Evolutionary conservation across 768 basidiomycete species (phyloP), one percentile per base, ranked within the genome.

Genomic region (Collybia sordida): DNA sequence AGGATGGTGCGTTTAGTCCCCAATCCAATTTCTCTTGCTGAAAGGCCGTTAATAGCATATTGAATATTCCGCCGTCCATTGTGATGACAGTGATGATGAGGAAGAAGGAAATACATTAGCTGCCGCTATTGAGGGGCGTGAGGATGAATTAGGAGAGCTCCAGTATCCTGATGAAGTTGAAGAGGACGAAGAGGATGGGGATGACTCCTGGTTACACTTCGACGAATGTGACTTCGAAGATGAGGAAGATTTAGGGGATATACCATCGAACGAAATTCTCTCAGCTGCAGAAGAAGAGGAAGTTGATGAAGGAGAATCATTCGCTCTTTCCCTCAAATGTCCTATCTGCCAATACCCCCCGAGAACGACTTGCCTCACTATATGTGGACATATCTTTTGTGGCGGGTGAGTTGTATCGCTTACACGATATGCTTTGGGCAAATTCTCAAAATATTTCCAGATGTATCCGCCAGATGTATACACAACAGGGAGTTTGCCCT

Each of bases 131-230:
- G 47, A 49, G 4, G 57, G 53, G n/a, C 54, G 57, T 50, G 52
- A 59, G 42, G 59, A 59, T n/a, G 46, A 53, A 25, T 44, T 56
- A 39, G 59, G 58, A 19, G 36, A 31, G 34, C 43, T 42, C 19
- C 45, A 55, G 57, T 67, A 70, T 58, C 64, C 61, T 56, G 60
- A 59, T 35, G 57, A 62, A 58, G 52, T 47, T 43, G 57, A 52
- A 36, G 60, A 53, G 9, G 37, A 59, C 25, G 58, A 65, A 54
- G 59, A 65, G 52, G 63, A 64, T 39, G 61, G 60, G 47, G 68
- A 63, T 56, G 60, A 50, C 39, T 57, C 59, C 6, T 60, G 55
- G 45, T 50, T 59, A 45, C 52, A 47, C 12, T 60, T 39, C 9
- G 58, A 61, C 25, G 57, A 57, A 0, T 60, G 48, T 31, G 58